Evolutionary conservation across 1,284 basidiomycete genomes (phyloP).

Genomic region (Tilletiaria anomala): DNA sequence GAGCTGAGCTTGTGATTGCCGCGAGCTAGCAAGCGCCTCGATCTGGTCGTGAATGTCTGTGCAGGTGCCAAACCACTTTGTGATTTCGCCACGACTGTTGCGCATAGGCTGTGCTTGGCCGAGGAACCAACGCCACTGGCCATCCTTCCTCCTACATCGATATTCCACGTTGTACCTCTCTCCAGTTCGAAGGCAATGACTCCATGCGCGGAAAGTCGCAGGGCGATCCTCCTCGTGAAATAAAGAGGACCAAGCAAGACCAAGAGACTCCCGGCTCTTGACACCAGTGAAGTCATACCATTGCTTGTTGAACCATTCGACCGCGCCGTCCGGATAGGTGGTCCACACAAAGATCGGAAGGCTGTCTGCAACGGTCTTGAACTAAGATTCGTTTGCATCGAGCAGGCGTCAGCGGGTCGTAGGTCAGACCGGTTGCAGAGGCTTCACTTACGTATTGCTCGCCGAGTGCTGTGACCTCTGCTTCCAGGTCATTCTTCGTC

Average conservation of each 20-base stretch:
- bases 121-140: constrained; percentile 32
- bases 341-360: constrained; percentile 40
- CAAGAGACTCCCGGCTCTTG: constrained; percentile 18
- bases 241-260: constrained; percentile 36
- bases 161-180: constrained; percentile 39
- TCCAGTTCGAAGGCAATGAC: constrained; percentile 37
- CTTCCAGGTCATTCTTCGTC: constrained; percentile 7
- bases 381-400: too few relatives aligned
- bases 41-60: constrained; percentile 33
- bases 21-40: constrained; percentile 25
- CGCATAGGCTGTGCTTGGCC: constrained; percentile 33
- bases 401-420: too few relatives aligned
- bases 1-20: constrained; percentile 25
- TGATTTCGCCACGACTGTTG: constrained; percentile 24
- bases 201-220: constrained; percentile 26
- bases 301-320: constrained; percentile 26
- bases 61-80: constrained; percentile 39
- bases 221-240: constrained; percentile 39
- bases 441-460: too few relatives aligned
- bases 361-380: constrained; percentile 25
- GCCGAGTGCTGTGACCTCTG: not conserved
- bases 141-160: constrained; percentile 29
- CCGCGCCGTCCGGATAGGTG: constrained; percentile 31
- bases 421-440: too few relatives aligned
- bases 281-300: constrained; percentile 39